Evolutionary conservation across 192 early-diverging fungal species (phyloP).

Genomic region (Umbelopsis sp.): DNA sequence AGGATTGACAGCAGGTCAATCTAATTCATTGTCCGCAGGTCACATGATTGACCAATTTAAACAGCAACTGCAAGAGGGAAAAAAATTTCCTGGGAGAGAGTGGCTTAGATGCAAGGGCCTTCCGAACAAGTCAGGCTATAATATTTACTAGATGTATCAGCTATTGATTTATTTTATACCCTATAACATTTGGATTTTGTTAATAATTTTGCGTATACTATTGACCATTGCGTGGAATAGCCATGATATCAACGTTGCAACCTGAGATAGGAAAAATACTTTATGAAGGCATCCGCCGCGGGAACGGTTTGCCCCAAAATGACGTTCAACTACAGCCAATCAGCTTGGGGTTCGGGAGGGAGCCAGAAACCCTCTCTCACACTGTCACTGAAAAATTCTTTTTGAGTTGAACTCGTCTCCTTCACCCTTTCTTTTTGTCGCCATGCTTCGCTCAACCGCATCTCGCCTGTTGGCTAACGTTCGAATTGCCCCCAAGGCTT

Average conservation of each 20-base stretch:
- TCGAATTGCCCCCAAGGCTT: constrained; percentile 20
- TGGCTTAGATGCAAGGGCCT: too few species aligned
- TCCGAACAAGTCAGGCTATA: too few species aligned
- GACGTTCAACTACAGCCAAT: background rate
- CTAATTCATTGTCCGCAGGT: too few species aligned
- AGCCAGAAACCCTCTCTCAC: constrained; percentile 1
- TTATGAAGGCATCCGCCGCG: background rate
- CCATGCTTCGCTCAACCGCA: constrained; percentile 37
- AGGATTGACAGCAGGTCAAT: too few species aligned
- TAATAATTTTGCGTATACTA: too few species aligned
- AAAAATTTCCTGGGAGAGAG: too few species aligned
- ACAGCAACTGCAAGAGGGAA: too few species aligned
- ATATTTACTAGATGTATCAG: too few species aligned
- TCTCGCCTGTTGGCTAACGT: constrained; percentile 36
- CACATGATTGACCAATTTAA: too few species aligned
- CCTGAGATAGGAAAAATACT: background rate
- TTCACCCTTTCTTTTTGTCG: constrained; percentile 14
- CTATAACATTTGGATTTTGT: too few species aligned
- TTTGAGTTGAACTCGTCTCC: constrained; percentile 1
- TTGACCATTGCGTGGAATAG: too few species aligned
- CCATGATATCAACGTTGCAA: background rate
- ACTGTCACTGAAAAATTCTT: constrained; percentile 15
- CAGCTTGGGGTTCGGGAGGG: constrained; percentile 4
- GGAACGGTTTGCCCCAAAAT: background rate
- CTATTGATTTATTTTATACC: too few species aligned